Percentiles rank a stretch among this genome's conserved stretches.
Evolutionary conservation across 1,284 basidiomycete species (phyloP).

Genomic region (Hemileia vastatrix): DNA sequence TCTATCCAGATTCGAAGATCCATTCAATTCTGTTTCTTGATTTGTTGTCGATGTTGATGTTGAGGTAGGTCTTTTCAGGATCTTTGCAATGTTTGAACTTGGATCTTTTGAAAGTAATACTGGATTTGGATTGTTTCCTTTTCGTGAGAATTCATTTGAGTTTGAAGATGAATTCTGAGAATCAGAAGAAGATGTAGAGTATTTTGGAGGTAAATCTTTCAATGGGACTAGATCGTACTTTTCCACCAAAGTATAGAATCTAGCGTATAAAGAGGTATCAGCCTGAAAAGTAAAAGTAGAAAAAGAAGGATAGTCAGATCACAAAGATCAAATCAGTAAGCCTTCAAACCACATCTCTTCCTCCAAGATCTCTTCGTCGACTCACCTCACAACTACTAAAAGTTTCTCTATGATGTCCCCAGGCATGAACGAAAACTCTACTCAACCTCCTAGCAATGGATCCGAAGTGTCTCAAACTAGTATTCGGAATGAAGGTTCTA

Average conservation of each 20-base stretch:
- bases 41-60: no score
- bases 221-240: slow-evolving; percentile 70
- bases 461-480: slow-evolving; percentile 77
- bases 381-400: slow-evolving; percentile 36
- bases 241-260: slow-evolving; percentile 71
- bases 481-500: slow-evolving; percentile 65
- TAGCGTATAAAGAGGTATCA: slow-evolving; percentile 78
- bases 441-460: slow-evolving; percentile 77
- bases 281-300: slow-evolving; percentile 47
- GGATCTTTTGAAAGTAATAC: neutral
- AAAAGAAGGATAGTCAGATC: no score
- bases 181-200: slow-evolving; percentile 70
- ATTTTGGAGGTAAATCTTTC: no score
- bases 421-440: slow-evolving; percentile 88
- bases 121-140: neutral
- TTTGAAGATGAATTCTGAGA: no score
- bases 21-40: neutral
- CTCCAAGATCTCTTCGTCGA: no score
- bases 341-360: no score
- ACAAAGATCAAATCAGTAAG: no score
- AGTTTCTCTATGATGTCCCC: slow-evolving; percentile 36
- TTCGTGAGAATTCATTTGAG: no score
- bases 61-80: neutral
- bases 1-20: neutral
- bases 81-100: neutral